These are phyloP conservation scores for Fusarium clavum DNA, from an alignment of 2,329 filamentous ascomycete genomes.

Conservation along the genomic window DNA sequence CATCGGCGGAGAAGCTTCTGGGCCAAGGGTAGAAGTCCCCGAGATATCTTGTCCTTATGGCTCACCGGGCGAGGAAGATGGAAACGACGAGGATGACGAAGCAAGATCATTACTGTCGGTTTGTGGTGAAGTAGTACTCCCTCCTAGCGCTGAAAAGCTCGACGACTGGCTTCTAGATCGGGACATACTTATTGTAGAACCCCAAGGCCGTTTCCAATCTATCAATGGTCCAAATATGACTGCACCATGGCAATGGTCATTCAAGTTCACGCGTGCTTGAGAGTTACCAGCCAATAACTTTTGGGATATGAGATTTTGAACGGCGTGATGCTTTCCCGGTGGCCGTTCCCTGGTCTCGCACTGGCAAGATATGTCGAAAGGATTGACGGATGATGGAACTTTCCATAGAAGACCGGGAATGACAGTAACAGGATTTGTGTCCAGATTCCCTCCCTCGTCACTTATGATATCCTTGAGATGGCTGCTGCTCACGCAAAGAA, in stretches of 20 bases:
- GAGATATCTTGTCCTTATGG: fast-evolving
- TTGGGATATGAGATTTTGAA: fast-evolving
- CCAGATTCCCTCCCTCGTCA: not conserved
- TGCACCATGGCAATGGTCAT: not conserved
- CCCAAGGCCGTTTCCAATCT: not conserved
- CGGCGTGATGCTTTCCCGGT: not conserved
- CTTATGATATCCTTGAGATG: not conserved
- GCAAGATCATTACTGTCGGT: fast-evolving
- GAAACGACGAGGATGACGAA: not conserved
- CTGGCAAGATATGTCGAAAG: not conserved
- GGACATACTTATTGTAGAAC: fast-evolving
- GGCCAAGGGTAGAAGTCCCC: not conserved
- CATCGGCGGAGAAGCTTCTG: too few relatives aligned
- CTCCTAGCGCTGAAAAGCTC: fast-evolving
- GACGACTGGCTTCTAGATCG: not conserved
- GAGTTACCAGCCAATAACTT: fast-evolving
- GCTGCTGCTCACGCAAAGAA: not conserved
- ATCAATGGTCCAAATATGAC: not conserved
- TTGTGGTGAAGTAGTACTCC: not conserved
- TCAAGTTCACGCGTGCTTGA: not conserved
- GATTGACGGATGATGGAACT: not conserved
- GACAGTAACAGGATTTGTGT: not conserved
- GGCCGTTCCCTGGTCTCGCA: not conserved
- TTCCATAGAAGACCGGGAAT: not conserved
- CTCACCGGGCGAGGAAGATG: not conserved